Evolutionary conservation across 2,329 filamentous ascomycete genomes (phyloP).

Genomic region (Stemphylium beticola): DNA sequence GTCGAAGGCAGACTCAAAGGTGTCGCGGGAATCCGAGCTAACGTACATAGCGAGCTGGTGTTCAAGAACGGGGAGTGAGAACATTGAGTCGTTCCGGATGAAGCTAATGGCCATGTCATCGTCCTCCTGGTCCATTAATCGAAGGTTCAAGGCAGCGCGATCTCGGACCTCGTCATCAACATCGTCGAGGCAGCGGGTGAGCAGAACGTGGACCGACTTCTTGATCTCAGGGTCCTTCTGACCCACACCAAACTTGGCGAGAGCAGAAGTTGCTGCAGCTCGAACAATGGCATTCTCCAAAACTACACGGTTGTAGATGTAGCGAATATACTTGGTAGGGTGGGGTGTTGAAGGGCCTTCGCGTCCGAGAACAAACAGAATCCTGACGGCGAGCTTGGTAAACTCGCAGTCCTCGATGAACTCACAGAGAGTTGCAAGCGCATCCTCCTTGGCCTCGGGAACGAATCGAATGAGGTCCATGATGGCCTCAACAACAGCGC

Average conservation of each 20-base stretch:
- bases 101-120: constrained; percentile 85
- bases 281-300: constrained; percentile 95
- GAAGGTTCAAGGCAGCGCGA: constrained; percentile 88
- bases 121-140: constrained; percentile 86
- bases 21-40: constrained; percentile 85
- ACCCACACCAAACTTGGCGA: constrained; percentile 94
- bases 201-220: constrained; percentile 88
- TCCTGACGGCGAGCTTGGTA: constrained; percentile 94
- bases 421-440: constrained; percentile 93
- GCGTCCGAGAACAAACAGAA: constrained; percentile 89
- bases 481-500: constrained; percentile 97
- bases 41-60: constrained; percentile 98
- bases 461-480: constrained; percentile 99
- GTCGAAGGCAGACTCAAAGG: constrained; percentile 86
- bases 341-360: constrained; percentile 95
- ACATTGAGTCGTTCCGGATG: constrained; percentile 97
- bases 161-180: constrained; percentile 98
- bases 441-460: constrained; percentile 80
- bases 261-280: constrained; percentile 90
- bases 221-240: constrained; percentile 97
- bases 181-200: constrained; percentile 93
- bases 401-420: constrained; percentile 99
- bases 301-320: constrained; percentile 98
- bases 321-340: constrained; percentile 98
- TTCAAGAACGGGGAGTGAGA: constrained; percentile 91